Base-by-base conservation (phyloP, 768 basidiomycete genomes). In the Strobilomyces dryophilus region DNA sequence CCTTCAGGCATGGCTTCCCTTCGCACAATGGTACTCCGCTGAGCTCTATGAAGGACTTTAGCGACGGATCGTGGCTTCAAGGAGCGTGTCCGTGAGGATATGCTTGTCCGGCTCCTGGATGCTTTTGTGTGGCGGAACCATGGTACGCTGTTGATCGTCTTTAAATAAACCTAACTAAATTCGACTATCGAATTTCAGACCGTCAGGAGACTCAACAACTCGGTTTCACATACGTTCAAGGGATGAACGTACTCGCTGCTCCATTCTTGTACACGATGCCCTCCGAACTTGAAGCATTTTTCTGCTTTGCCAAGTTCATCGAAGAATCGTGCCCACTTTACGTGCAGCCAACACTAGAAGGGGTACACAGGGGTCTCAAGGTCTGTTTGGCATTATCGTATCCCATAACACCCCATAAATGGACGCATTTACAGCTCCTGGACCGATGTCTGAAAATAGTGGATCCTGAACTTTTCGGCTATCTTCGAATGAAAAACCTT, bases 41-140 rank as follows among this genome's bases (percentile, higher is more conserved):
- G 29, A 64, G 44, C n/a, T 36, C 21, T 47, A 45, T 31, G 35
- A 29, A 58, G 91, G 53, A 99, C 97, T 15, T 72, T 99, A 21
- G 95, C 95, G 2, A 99, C 95, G 1, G 97, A 99, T 70, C 84
- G 87, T 61, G 92, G 90, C n/a, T 98, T 99, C 75, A 97, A 95
- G 70, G 92, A 95, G 64, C 87, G 91, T 51, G 97, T 99, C 14
- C 85, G 89, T 29, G 95, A 98, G 72, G 94, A 95, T 61, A 95
- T 95, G 92, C 81, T 98, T 21, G 89, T 98, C 55, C 84, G 97
- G 40, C 73, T 98, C n/a, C 73, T 99, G 39, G 97, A 99, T 66
- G 97, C 95, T 2, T 99, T 98, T 70, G 95, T 98, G 4, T 99
- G 95, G 97, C 78, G 91, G 58, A 95, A 87, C 71, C 80, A 91